Evolutionary conservation across 352 stramenopile species (phyloP).

Genomic region (Globisporangium lucens): DNA sequence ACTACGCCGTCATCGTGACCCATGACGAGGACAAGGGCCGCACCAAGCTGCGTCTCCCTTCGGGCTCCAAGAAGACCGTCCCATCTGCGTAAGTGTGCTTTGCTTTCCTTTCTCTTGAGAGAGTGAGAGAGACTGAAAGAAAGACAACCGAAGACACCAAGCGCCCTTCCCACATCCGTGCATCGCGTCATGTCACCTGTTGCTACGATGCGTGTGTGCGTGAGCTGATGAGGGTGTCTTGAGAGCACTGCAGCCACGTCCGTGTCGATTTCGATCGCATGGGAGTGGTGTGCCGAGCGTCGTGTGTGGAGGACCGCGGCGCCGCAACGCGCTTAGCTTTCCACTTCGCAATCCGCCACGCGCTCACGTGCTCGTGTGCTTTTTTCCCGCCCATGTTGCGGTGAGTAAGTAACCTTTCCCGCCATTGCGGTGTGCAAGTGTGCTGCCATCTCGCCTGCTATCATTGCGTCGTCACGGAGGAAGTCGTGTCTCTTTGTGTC

Average conservation of each 20-base stretch:
- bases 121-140: not conserved
- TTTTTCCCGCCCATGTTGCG: constrained; percentile 59
- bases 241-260: constrained; percentile 18
- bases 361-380: constrained; percentile 16
- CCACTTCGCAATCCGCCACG: not conserved
- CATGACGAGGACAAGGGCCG: constrained; percentile 99
- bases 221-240: constrained; percentile 5
- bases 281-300: constrained; percentile 6
- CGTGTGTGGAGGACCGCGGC: constrained; percentile 13
- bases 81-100: constrained; percentile 81
- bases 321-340: constrained; percentile 18
- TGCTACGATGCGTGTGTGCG: not conserved
- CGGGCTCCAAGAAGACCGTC: constrained; percentile 97
- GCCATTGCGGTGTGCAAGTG: constrained; percentile 31
- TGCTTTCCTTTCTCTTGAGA: constrained; percentile 14
- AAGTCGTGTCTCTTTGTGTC: constrained; percentile 9
- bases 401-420: constrained; percentile 81
- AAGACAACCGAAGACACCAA: constrained; percentile 14
- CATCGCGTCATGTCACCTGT: not conserved
- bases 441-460: constrained; percentile 22
- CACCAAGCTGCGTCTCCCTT: constrained; percentile 94
- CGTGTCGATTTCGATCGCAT: constrained; percentile 12
- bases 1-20: constrained; percentile 98
- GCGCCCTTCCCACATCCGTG: not conserved
- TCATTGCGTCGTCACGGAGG: not conserved